phyloP scores from a whole-genome alignment of 2,329 filamentous ascomycete genomes.

The Blastomyces percursus region DNA sequence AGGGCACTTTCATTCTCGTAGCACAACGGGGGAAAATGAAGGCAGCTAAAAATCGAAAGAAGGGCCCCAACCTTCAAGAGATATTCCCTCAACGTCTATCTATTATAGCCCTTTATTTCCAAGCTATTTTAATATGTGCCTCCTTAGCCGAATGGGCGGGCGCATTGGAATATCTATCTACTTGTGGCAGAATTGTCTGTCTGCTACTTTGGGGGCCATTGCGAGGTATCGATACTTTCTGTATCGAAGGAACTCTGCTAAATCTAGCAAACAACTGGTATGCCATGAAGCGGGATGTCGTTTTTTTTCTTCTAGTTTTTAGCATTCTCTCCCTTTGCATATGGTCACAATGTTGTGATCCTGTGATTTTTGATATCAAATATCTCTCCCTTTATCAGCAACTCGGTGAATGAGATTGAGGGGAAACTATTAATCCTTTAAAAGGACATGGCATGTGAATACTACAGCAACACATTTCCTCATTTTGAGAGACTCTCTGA shows the following conservation, averaged over 20 bases:
- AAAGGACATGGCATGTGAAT: neutral
- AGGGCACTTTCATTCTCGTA: neutral
- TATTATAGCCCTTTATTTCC: neutral
- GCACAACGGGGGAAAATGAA: neutral
- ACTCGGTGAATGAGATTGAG: neutral
- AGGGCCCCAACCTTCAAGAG: neutral
- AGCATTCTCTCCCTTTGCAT: neutral
- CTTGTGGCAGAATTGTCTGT: too few species aligned
- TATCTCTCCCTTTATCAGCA: neutral
- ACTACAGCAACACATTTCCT: neutral
- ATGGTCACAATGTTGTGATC: neutral
- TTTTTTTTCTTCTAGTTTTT: neutral
- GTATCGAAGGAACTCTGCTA: neutral
- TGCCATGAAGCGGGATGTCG: neutral
- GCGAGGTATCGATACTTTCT: neutral
- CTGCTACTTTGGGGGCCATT: neutral
- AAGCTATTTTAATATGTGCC: neutral
- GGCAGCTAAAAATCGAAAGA: neutral
- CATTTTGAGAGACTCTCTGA: neutral
- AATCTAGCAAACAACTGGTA: neutral
- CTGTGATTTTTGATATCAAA: neutral
- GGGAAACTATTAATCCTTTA: neutral
- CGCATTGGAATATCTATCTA: neutral
- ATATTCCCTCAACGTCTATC: too few species aligned
- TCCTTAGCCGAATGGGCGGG: too few species aligned